phyloP scores from a whole-genome alignment of 2,329 filamentous ascomycete genomes.

The Dactylellina sp. region DNA sequence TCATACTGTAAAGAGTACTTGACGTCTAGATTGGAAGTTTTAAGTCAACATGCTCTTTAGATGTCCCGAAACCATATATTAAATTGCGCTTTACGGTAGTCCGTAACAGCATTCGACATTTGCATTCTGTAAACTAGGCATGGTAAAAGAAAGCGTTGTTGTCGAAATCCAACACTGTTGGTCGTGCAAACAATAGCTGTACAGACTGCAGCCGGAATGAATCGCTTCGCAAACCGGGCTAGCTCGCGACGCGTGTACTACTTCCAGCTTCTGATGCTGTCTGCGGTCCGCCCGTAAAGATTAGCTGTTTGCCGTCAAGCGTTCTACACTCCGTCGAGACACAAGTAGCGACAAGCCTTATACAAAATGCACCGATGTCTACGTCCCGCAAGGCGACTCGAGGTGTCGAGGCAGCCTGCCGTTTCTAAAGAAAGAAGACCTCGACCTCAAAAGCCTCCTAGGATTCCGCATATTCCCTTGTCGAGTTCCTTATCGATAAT shows the following conservation, averaged over 20 bases:
- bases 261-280: background rate
- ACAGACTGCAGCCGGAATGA: no score
- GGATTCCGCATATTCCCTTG: conserved; percentile 46
- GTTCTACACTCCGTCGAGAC: no score
- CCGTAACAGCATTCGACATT: no score
- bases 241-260: conserved; percentile 2
- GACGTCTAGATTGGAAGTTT: conserved; percentile 21
- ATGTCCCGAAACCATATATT: no score
- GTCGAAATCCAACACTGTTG: conserved; percentile 5
- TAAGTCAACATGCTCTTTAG: no score
- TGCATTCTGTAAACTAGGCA: no score
- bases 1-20: background rate
- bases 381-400: conserved; percentile 9
- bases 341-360: no score
- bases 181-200: background rate
- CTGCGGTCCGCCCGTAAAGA: no score
- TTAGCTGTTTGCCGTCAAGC: no score
- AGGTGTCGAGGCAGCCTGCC: conserved; percentile 12
- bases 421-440: conserved; percentile 51
- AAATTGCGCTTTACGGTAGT: no score
- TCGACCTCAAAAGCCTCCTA: conserved; percentile 32
- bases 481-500: conserved; percentile 48
- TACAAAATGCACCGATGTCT: background rate
- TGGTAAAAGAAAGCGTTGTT: conserved; percentile 6
- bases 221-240: background rate